Conservation (phyloP, 495 filamentous ascomycete genomes). For the Podospora pseudocomata region DNA sequence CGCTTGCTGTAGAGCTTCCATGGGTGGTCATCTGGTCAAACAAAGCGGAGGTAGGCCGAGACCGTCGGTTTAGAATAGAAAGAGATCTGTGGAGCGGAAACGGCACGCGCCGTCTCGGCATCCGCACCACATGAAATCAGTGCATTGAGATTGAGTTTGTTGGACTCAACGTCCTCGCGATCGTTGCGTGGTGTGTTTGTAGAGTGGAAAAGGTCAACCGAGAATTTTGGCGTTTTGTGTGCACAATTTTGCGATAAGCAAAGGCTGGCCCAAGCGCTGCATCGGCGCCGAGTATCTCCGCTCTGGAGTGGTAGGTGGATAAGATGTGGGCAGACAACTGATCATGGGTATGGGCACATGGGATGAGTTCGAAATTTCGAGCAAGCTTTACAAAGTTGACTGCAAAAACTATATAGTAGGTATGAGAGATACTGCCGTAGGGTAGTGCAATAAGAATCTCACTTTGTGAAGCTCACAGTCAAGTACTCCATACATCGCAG, state of each 20-base stretch:
- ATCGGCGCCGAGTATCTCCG: neutral
- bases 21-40: conserved; percentile 16
- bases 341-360: too few species aligned
- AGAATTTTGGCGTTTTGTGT: conserved; percentile 12
- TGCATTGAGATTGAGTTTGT: neutral
- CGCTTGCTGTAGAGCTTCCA: conserved; percentile 9
- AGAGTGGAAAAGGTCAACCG: conserved; percentile 4
- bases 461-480: neutral
- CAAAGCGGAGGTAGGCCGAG: conserved; percentile 4
- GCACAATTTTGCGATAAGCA: conserved; percentile 4
- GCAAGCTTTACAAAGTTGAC: too few species aligned
- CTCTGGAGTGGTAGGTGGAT: neutral
- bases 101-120: neutral
- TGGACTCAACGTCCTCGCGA: neutral
- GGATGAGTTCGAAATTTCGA: too few species aligned
- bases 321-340: neutral
- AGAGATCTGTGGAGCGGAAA: conserved; percentile 9
- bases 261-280: conserved; percentile 13
- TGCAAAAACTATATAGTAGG: too few species aligned
- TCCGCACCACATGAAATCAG: too few species aligned
- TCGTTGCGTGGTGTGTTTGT: neutral
- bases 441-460: neutral
- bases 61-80: neutral
- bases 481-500: conserved; percentile 1
- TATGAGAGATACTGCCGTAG: neutral